These are phyloP conservation scores for Rosa persica DNA, from an alignment of 306 rosid species.

Conservation along the genomic window DNA sequence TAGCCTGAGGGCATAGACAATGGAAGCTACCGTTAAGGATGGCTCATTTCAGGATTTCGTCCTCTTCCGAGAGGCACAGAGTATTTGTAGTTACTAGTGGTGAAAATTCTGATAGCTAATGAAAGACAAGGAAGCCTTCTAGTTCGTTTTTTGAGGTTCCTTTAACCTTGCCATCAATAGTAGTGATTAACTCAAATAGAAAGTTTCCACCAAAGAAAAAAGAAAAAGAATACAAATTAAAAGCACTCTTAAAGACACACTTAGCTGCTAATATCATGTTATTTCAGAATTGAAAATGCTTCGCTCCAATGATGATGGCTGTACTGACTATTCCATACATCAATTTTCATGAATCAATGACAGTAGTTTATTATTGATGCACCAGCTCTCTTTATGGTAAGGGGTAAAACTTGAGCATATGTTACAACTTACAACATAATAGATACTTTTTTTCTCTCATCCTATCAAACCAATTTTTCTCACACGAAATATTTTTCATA, in stretches of 20 bases:
- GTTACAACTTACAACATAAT: not conserved
- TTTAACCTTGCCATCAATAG: not conserved
- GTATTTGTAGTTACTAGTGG: too few relatives aligned
- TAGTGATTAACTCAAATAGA: not conserved
- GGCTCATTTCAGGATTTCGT: not conserved
- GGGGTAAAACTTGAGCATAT: not conserved
- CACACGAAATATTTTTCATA: constrained; percentile 53
- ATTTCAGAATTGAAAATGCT: not conserved
- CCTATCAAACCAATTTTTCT: constrained; percentile 10
- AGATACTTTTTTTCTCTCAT: not conserved
- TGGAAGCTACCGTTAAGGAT: not conserved
- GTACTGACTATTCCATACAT: not conserved
- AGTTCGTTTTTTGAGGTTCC: not conserved
- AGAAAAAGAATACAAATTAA: not conserved
- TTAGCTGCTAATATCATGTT: not conserved
- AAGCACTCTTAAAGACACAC: not conserved
- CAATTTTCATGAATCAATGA: not conserved
- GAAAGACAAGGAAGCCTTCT: not conserved
- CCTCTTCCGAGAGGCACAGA: not conserved
- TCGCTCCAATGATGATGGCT: not conserved
- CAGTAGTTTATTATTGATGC: not conserved
- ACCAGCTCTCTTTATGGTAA: not conserved
- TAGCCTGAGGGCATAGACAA: not conserved
- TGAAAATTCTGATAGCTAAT: too few relatives aligned
- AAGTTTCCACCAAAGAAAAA: not conserved